These are phyloP conservation scores for Silene conica DNA, from an alignment of 148 eudicot species.

Conservation along the genomic window DNA sequence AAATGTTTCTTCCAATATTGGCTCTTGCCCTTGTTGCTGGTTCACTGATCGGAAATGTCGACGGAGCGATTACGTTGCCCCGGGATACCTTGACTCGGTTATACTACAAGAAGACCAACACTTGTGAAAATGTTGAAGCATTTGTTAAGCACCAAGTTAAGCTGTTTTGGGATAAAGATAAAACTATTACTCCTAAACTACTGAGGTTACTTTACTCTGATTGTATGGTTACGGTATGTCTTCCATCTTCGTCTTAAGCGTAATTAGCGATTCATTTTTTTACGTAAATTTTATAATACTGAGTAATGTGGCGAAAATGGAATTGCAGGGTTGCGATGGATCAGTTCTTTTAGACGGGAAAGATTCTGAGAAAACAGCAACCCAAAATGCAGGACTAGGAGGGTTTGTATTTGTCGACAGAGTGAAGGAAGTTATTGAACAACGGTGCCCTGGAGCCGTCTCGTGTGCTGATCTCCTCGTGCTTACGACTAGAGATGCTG, in stretches of 20 bases:
- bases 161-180: slow-evolving; percentile 5
- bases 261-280: too few species aligned
- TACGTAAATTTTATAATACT: too few species aligned
- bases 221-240: slow-evolving; percentile 26
- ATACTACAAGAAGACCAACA: slow-evolving; percentile 25
- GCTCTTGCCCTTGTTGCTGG: slow-evolving; percentile 20
- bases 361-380: slow-evolving; percentile 43
- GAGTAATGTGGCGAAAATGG: not conserved
- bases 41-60: slow-evolving; percentile 16
- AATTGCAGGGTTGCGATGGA: slow-evolving; percentile 58
- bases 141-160: slow-evolving; percentile 19
- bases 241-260: not conserved
- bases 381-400: slow-evolving; percentile 38
- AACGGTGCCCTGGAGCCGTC: slow-evolving; percentile 46
- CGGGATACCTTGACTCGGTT: slow-evolving; percentile 5
- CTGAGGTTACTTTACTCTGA: slow-evolving; percentile 22
- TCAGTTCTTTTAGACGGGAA: slow-evolving; percentile 67
- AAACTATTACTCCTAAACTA: slow-evolving; percentile 18
- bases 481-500: slow-evolving; percentile 58
- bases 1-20: not conserved
- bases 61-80: slow-evolving; percentile 6
- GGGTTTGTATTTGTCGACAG: slow-evolving; percentile 51
- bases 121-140: slow-evolving; percentile 25
- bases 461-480: slow-evolving; percentile 68
- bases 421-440: slow-evolving; percentile 54